Base-by-base conservation (phyloP, 192 early-diverging fungal species). In the Umbelopsis isabellina region DNA sequence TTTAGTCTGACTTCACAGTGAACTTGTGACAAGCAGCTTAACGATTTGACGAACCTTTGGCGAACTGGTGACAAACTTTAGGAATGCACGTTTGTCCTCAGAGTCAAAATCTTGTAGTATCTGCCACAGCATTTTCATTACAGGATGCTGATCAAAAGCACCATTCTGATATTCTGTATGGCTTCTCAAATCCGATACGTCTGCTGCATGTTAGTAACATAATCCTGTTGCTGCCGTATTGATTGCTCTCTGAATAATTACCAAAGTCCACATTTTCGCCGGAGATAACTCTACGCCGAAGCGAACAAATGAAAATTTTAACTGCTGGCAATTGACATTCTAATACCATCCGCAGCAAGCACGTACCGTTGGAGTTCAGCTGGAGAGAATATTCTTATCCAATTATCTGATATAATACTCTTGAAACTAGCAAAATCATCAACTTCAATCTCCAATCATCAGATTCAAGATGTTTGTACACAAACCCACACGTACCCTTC, bases 311-410 rank as follows among this genome's bases (percentile, higher is more conserved):
- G 15, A 45, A 22, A 41, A 18, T 51, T 45, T 3, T 53, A 41
- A 5, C 37, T 9, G 6, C 2, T 1, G 37, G 5, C 5, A 41
- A 41, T 4, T 9, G 37, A 41, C 10, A 41, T 4, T 41, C 10
- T 41, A 6, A 41, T 10, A 41, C 6, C 37, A 41, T 41, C 6
- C 10, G 1, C 37, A 10, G 10, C 37, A 6, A 41, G 1, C 37
- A 46, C 46, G 9, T 65, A 79, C 79, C 75, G 77, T 65, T 94
- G 95, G 25, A 98, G 74, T 80, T 98, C 97, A 35, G 89, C 83
- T 45, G 90, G 89, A 25, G 93, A 94, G 82, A 98, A 98, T 53
- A 98, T 86, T 7, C 84, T 82, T 23, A 98, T 79, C 94, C 94
- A 97, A 22, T 81, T 76, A 16, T 89, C 84, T 3, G 89, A 84